phyloP scores from a whole-genome alignment of 2,329 filamentous ascomycete species.

The Nothophoma quercina region DNA sequence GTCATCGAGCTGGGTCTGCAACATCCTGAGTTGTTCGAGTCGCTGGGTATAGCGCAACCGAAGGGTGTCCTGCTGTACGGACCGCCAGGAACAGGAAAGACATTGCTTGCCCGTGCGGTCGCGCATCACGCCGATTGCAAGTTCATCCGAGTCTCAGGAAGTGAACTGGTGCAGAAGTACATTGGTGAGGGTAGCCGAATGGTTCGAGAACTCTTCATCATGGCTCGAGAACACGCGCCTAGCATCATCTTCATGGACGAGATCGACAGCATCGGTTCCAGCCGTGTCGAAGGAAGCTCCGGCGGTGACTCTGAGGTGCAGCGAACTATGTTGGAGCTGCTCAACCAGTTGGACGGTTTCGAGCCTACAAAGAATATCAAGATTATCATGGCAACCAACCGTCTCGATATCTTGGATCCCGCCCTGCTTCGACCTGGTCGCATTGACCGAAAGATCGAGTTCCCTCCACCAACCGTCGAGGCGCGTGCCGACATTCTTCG shows the following conservation, averaged over 20 bases:
- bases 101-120: slow-evolving; percentile 89
- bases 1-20: slow-evolving; percentile 98
- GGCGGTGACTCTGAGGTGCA: slow-evolving; percentile 98
- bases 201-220: slow-evolving; percentile 98
- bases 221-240: slow-evolving; percentile 96
- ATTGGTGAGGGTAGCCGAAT: slow-evolving; percentile 98
- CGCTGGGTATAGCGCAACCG: slow-evolving; percentile 96
- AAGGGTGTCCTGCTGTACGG: slow-evolving; percentile 98
- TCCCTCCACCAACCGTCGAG: slow-evolving; percentile 95
- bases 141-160: slow-evolving; percentile 96
- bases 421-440: slow-evolving; percentile 93
- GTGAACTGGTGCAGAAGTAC: slow-evolving; percentile 98
- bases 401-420: slow-evolving; percentile 95
- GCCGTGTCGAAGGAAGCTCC: slow-evolving; percentile 92
- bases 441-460: slow-evolving; percentile 99
- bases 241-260: slow-evolving; percentile 99
- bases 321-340: slow-evolving; percentile 95
- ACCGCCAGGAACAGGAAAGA: slow-evolving; percentile 96
- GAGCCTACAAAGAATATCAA: slow-evolving; percentile 99
- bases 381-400: slow-evolving; percentile 99
- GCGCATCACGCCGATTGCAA: slow-evolving; percentile 99
- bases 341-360: slow-evolving; percentile 98
- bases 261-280: slow-evolving; percentile 98
- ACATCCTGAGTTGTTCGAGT: slow-evolving; percentile 98
- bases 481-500: slow-evolving; percentile 96